Evolutionary conservation across 2,329 filamentous ascomycete genomes (phyloP).

Genomic region (Diaporthe caulivora): DNA sequence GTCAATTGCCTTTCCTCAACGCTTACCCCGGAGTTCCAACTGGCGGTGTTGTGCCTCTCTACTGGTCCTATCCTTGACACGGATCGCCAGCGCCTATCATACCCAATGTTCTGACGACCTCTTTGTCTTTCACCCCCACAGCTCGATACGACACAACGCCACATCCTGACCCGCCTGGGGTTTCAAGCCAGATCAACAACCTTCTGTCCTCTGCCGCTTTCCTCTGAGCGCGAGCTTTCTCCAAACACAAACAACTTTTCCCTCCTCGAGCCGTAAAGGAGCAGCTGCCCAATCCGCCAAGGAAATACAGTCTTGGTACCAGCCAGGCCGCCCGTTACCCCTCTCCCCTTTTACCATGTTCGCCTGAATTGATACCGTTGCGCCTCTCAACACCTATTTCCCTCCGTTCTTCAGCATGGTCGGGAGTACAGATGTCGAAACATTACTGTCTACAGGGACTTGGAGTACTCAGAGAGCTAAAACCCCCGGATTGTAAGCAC

Average conservation of each 20-base stretch:
- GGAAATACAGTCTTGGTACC: background rate
- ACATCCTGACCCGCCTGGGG: background rate
- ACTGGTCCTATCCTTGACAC: constrained; percentile 33
- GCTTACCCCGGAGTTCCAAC: constrained; percentile 12
- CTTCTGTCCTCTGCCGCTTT: constrained; percentile 16
- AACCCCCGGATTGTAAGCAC: constrained; percentile 51
- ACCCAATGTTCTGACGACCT: constrained; percentile 16
- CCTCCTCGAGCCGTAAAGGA: background rate
- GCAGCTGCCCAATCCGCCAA: background rate
- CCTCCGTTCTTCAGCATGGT: constrained; percentile 52
- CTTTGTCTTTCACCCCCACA: constrained; percentile 4
- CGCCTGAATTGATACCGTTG: background rate
- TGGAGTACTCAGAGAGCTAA: constrained; percentile 62
- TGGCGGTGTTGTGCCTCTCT: constrained; percentile 22
- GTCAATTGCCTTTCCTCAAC: constrained; percentile 3
- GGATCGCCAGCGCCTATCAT: constrained; percentile 30
- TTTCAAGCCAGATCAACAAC: constrained; percentile 10
- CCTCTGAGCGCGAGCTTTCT: constrained; percentile 14
- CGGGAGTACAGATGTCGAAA: constrained; percentile 58
- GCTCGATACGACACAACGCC: constrained; percentile 18
- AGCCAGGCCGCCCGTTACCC: constrained; percentile 23
- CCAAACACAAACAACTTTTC: background rate
- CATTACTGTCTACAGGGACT: constrained; percentile 62
- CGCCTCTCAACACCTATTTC: background rate
- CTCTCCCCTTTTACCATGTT: constrained; percentile 28